Base-by-base conservation (phyloP, 2,329 filamentous ascomycete genomes). In the Fusarium sambucinum region DNA sequence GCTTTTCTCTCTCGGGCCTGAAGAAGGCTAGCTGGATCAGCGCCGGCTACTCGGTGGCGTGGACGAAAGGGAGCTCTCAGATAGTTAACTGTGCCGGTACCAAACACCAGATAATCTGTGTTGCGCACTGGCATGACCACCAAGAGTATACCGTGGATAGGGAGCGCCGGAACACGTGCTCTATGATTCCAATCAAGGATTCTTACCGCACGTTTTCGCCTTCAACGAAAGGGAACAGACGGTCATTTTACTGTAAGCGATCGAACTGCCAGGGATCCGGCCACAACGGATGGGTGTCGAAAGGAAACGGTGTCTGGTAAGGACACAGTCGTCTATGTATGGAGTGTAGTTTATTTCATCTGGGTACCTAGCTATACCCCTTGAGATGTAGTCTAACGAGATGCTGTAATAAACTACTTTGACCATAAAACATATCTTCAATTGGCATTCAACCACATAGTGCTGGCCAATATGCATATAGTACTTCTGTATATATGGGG, bases 351-450 rank as follows among this genome's bases (percentile, higher is more conserved):
- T 17, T 33, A 33, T 33, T 33, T 17, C 8, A 17, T 8, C 7
- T 33, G 7, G 8, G 27, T 9, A 17, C 17, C 32, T 33, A 2
- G 32, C 32, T 33, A 33, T 33, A 17, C 7, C 32, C 17, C 23
- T 33, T 33, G 16, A 0, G 32, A 5, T 17, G 17, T 2, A 33
- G 0, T 2, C 10, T 9, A 33, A 17, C 6, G 9, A 6, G 16
- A 33, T 9, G 9, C 16, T 6, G 10, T 33, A 33, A 33, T 25
- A 33, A 17, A 33, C 16, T 33, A 33, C 10, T 5, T 16, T 0
- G 4, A 0, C 4, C 16, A 17, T 17, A 0, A 10, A 17, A 17
- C 0, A 0, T 5, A 33, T 16, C 32, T 4, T 2, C 32, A 16
- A 8, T 16, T 4, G 8, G 32, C 14, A 33, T 17, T 33, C 2